phyloP scores from a whole-genome alignment of 1,284 basidiomycete species.

The Xerocomus minutiporus region DNA sequence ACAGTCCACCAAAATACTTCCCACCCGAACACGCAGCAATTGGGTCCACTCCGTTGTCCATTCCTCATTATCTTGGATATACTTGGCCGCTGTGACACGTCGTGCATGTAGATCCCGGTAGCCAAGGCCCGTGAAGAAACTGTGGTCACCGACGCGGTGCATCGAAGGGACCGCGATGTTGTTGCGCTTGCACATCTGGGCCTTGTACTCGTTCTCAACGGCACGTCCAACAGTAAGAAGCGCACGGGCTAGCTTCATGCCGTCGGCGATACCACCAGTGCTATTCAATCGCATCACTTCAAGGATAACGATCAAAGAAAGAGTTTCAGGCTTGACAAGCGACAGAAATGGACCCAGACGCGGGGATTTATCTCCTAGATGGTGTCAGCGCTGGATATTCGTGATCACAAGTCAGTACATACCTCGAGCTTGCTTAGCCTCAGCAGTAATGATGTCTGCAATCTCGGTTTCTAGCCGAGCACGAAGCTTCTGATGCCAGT shows the following conservation, averaged over 20 bases:
- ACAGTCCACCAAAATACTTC: conserved; percentile 78
- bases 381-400: not conserved
- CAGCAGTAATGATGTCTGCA: conserved; percentile 42
- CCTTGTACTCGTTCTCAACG: conserved; percentile 86
- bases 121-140: conserved; percentile 55
- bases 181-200: conserved; percentile 71
- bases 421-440: conserved; percentile 29
- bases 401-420: conserved; percentile 1
- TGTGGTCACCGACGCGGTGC: conserved; percentile 36
- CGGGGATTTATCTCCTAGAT: conserved; percentile 9
- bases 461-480: conserved; percentile 56
- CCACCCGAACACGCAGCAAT: conserved; percentile 70
- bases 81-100: conserved; percentile 60
- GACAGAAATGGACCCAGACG: conserved; percentile 62
- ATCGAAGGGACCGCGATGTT: conserved; percentile 50
- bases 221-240: conserved; percentile 81
- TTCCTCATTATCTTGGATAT: conserved; percentile 58
- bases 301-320: conserved; percentile 87
- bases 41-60: conserved; percentile 86
- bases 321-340: conserved; percentile 71
- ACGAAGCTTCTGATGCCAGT: conserved; percentile 73
- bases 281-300: conserved; percentile 86
- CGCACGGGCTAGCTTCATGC: conserved; percentile 89
- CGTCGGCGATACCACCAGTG: conserved; percentile 72
- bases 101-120: conserved; percentile 56